These are phyloP conservation scores for Saccharum spontaneum DNA, from an alignment of 176 grass and related monocot genomes.

Conservation along the genomic window DNA sequence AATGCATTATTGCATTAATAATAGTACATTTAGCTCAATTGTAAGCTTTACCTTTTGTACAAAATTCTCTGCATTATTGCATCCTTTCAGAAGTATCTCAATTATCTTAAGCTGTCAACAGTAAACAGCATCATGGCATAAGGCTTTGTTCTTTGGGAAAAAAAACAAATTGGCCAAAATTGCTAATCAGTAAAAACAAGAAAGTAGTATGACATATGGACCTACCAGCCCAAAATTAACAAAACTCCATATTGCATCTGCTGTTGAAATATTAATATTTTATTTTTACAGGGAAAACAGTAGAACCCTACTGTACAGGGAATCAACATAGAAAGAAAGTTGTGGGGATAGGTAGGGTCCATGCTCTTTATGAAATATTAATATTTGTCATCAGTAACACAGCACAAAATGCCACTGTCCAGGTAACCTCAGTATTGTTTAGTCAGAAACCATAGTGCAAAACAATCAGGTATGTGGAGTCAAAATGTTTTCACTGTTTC, in stretches of 20 bases:
- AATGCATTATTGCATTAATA: not conserved
- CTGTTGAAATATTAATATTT: not conserved
- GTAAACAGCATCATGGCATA: not conserved
- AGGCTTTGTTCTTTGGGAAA: not conserved
- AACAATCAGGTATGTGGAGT: not conserved
- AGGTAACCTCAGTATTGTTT: not conserved
- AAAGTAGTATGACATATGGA: not conserved
- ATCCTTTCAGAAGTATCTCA: conserved; percentile 67
- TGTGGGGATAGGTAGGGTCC: not conserved
- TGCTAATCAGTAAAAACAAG: not conserved
- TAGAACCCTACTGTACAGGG: not conserved
- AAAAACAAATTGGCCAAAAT: not conserved
- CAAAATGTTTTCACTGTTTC: not conserved
- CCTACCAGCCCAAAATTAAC: not conserved
- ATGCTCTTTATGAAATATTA: not conserved
- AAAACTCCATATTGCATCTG: not conserved
- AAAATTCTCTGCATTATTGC: conserved; percentile 61
- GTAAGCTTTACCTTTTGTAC: conserved; percentile 45
- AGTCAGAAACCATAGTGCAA: not conserved
- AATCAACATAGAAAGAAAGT: not conserved
- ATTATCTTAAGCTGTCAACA: conserved; percentile 66
- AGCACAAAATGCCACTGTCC: not conserved
- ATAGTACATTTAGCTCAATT: not conserved
- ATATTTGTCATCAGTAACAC: not conserved
- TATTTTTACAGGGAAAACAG: not conserved